Evolutionary conservation across 2,329 filamentous ascomycete genomes (phyloP).

Genomic region (Fusarium continuum): DNA sequence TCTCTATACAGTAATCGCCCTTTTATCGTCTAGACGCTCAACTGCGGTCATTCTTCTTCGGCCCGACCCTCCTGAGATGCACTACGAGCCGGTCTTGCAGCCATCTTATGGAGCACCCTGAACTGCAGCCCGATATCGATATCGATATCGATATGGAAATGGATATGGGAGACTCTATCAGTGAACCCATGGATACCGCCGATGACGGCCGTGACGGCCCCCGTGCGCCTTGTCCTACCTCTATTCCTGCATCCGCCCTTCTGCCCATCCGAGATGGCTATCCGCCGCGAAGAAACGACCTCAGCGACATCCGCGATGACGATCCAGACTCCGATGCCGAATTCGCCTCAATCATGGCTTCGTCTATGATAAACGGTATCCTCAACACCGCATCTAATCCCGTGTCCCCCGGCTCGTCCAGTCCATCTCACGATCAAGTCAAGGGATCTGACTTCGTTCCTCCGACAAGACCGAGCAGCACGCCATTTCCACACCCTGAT

Average conservation of each 20-base stretch:
- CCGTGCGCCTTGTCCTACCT: conserved; percentile 31
- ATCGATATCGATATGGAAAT: conserved; percentile 31
- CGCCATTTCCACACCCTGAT: conserved; percentile 66
- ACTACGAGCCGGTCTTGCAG: conserved; percentile 33
- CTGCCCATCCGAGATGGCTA: conserved; percentile 39
- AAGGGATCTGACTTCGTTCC: conserved; percentile 52
- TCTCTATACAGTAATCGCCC: neutral
- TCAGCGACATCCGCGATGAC: conserved; percentile 21
- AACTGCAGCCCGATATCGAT: conserved; percentile 35
- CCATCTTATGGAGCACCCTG: conserved; percentile 38
- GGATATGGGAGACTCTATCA: conserved; percentile 39
- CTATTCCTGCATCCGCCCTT: conserved; percentile 33
- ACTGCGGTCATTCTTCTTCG: neutral
- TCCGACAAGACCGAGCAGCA: conserved; percentile 64
- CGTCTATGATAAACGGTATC: conserved; percentile 49
- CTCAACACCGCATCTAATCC: conserved; percentile 61
- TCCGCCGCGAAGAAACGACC: conserved; percentile 29
- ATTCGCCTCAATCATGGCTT: conserved; percentile 50
- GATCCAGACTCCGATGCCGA: conserved; percentile 45
- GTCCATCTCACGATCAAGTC: conserved; percentile 59
- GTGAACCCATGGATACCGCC: conserved; percentile 41
- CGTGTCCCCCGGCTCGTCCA: conserved; percentile 63
- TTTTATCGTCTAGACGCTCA: neutral
- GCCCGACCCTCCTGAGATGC: conserved; percentile 37
- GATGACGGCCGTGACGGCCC: conserved; percentile 33